Percentiles rank a stretch among this genome's conserved stretches.
Evolutionary conservation across 2,329 filamentous ascomycete species (phyloP).

Genomic region (Fusarium globosum): DNA sequence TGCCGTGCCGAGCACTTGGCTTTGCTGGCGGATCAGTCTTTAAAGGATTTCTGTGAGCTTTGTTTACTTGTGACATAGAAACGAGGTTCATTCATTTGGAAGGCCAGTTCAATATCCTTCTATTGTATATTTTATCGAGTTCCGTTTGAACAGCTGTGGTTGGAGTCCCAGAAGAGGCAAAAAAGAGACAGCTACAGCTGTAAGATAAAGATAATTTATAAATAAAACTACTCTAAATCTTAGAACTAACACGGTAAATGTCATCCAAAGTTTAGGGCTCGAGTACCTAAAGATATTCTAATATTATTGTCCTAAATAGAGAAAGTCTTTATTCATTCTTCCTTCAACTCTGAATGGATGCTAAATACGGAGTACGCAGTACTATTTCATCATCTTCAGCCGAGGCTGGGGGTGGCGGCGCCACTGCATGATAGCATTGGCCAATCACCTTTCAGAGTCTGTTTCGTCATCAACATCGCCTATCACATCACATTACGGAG

Average conservation of each 20-base stretch:
- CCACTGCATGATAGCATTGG: conserved; percentile 30
- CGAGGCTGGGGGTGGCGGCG: conserved; percentile 9
- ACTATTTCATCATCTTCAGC: neutral
- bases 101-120: neutral
- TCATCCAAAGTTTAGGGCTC: neutral
- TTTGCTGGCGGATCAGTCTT: neutral
- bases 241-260: too few relatives aligned
- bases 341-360: neutral
- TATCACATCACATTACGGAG: conserved; percentile 35
- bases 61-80: neutral
- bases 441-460: conserved; percentile 8
- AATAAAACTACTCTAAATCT: neutral
- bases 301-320: neutral
- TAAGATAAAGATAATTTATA: neutral
- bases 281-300: neutral
- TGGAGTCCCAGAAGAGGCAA: neutral
- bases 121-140: neutral
- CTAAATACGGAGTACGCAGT: neutral
- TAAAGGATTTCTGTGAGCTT: neutral
- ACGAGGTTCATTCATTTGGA: neutral
- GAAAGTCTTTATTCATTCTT: neutral
- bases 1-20: conserved; percentile 23
- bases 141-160: too few relatives aligned
- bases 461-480: conserved; percentile 40
- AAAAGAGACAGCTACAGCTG: neutral